Percentiles rank a stretch among this genome's conserved stretches.
phyloP scores from a whole-genome alignment of 306 rosid species.

The Begonia fuchsioides region DNA sequence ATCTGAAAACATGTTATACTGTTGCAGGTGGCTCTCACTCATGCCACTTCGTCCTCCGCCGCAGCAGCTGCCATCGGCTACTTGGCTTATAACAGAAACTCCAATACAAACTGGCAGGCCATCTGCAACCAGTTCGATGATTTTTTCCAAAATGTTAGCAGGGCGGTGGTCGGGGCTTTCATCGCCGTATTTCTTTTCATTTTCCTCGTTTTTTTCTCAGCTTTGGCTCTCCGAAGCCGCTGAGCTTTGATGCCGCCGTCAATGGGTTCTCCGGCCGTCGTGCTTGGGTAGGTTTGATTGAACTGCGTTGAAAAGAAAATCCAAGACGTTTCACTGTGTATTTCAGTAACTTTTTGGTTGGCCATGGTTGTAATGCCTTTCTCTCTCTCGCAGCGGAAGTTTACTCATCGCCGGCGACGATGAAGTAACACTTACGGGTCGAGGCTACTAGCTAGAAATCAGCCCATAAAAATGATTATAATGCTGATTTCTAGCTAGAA shows the following conservation, averaged over 20 bases:
- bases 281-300: neutral
- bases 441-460: too few species aligned
- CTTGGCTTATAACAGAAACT: conserved; percentile 69
- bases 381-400: too few species aligned
- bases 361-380: too few species aligned
- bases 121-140: conserved; percentile 67
- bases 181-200: conserved; percentile 28
- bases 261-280: neutral
- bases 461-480: too few species aligned
- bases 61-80: conserved; percentile 70
- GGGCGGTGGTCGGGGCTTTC: conserved; percentile 55
- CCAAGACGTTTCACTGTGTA: neutral
- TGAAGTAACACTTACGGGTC: too few species aligned
- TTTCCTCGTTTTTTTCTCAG: conserved; percentile 43
- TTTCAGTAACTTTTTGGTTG: too few species aligned
- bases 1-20: neutral
- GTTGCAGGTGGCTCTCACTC: conserved; percentile 53
- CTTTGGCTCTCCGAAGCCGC: conserved; percentile 39
- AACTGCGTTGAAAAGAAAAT: neutral
- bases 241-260: neutral
- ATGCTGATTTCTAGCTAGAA: too few species aligned
- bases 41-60: conserved; percentile 45
- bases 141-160: conserved; percentile 48
- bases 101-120: conserved; percentile 70
- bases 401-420: too few species aligned